Evolutionary conservation across 1,284 basidiomycete genomes (phyloP), one percentile per base, ranked within the genome.

Genomic region (Pseudozyma thailandica): DNA sequence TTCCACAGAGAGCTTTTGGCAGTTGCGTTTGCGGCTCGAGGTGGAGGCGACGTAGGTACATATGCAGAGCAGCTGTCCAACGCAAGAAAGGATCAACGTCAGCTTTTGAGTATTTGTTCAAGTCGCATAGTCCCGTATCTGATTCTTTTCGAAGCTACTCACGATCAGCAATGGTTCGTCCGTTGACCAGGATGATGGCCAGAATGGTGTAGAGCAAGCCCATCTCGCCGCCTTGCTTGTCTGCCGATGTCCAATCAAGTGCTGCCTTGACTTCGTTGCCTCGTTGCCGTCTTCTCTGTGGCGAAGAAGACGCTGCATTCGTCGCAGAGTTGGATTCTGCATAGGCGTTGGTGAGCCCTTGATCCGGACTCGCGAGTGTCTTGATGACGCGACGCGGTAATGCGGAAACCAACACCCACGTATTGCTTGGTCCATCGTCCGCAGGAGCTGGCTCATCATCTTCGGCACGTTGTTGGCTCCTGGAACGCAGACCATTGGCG

Each of bases 171-270:
- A 84, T 69, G 1, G 68, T 63, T 12, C 81, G 72, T 27, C 80
- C 80, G 31, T 78, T 82, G 52, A 83, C 77, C 26, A 84, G 70
- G 18, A 83, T 82, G 31, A 83, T 53, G 10, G 76, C 77, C 4
- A 84, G 59, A 1, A 84, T 59, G 23, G 82, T 48, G 23, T 78
- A 81, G 6, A 83, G 50, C 3, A 84, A 55, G 6, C 81, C 82
- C 63, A 77, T 77, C 37, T 66, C 65, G 18, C 72, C 78, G 18
- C 60, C 63, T 45, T 80, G 77, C 7, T 55, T 50, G 38, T 74
- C 71, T 2, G 73, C 71, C 4, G 49, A 49, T 16, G 31, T 50
- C 68, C 68, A 71, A 47, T 64, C 61, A n/a, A 71, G 18, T 3
- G 63, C 69, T 21, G 59, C 27, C 35, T 66, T 64, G 27, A 38